Evolutionary conservation across 768 basidiomycete species (phyloP), one percentile per base, ranked within the genome.

Genomic region (Auricularia auricula-judae): DNA sequence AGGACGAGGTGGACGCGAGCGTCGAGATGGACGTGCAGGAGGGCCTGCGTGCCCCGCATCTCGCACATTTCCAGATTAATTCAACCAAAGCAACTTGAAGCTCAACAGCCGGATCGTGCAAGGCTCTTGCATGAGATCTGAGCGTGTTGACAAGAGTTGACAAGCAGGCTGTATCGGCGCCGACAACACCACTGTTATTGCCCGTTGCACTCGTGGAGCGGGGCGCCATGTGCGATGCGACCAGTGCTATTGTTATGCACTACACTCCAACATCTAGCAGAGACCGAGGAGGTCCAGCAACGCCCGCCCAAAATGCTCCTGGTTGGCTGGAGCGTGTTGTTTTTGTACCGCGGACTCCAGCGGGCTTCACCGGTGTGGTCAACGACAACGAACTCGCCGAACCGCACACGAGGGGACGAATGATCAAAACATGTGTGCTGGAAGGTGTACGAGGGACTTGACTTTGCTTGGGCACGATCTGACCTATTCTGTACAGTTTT

Each of bases 271-370:
- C 81, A 87, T 69, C 83, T 98, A 44, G 83, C 82, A 16, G 75
- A 74, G 18, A 93, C 89, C 1, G 72, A 98, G 72, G 86, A 87
- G 64, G 84, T 81, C 66, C 76, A 92, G 69, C 94, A 98, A 73
- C 77, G 95, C 42, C 93, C 95, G 18, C 97, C 97, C 0, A 96
- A 94, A 7, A 94, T 99, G 90, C 89, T 98, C 72, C 81, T 98
- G 36, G 81, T 99, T 68, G 97, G 97, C 2, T 99, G 95, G 95
- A 82, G 87, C 2, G 88, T 89, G 10, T 72, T 93, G 67, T 86
- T 88, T 44, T 75, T 98, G 56, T 86, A 89, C 74, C 86, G 83
- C 0, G 70, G 74, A 23, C 23, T 23, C 23, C 23, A 23, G 23
- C 23, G 63, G 92, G 92, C 0, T 85, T 93, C 68, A 80, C 88